phyloP scores from a whole-genome alignment of 495 filamentous ascomycete species.

The Podospora didyma region DNA sequence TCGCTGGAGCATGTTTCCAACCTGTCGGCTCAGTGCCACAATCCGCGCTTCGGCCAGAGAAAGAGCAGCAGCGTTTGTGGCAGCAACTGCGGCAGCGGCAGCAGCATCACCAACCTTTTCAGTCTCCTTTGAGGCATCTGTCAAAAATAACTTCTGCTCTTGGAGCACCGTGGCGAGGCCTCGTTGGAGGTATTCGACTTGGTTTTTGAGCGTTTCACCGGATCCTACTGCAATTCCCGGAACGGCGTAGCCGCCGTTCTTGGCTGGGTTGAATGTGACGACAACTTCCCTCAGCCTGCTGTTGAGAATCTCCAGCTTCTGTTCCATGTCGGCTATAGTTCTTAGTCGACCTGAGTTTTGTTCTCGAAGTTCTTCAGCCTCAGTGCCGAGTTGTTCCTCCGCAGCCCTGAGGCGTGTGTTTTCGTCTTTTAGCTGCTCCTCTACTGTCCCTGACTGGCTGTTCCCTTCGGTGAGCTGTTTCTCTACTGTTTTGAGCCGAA shows the following conservation, averaged over 20 bases:
- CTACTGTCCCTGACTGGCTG: constrained; percentile 21
- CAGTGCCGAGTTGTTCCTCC: constrained; percentile 27
- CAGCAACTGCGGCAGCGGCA: constrained; percentile 10
- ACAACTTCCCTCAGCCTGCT: constrained; percentile 63
- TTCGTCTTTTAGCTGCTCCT: constrained; percentile 13
- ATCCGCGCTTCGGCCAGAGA: constrained; percentile 26
- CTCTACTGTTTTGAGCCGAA: constrained; percentile 10
- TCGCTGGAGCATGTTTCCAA: constrained; percentile 27
- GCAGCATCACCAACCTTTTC: constrained; percentile 11
- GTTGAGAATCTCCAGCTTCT: constrained; percentile 69
- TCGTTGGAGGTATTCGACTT: constrained; percentile 40
- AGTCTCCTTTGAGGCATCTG: constrained; percentile 7
- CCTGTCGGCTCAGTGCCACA: constrained; percentile 27
- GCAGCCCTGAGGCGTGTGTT: constrained; percentile 22
- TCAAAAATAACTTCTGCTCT: constrained; percentile 18
- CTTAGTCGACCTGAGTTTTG: constrained; percentile 30
- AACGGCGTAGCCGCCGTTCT: constrained; percentile 29
- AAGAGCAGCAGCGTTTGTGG: too few species aligned
- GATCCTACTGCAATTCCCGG: constrained; percentile 35
- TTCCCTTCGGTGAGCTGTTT: constrained; percentile 11
- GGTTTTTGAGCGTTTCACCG: constrained; percentile 38
- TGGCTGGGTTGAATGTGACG: constrained; percentile 53
- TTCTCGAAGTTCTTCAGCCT: constrained; percentile 25
- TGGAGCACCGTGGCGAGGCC: constrained; percentile 27
- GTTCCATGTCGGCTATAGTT: constrained; percentile 58